Conservation (phyloP, 495 filamentous ascomycete species). For the Xylaria curta region DNA sequence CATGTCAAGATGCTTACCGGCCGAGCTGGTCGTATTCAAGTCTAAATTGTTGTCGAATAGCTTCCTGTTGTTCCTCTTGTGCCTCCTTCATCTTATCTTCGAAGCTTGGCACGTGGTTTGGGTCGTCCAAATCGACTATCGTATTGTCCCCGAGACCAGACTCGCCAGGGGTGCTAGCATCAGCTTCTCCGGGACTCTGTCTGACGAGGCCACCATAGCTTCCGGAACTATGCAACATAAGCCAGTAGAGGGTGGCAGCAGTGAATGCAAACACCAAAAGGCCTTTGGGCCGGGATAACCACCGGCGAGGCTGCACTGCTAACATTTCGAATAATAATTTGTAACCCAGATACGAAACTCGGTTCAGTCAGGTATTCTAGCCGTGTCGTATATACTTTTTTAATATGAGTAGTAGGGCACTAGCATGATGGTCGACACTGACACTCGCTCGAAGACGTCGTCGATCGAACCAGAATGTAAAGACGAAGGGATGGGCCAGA, state of each 20-base stretch:
- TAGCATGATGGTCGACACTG: neutral
- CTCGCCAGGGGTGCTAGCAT: neutral
- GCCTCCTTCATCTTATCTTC: conserved; percentile 38
- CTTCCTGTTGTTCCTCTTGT: conserved; percentile 37
- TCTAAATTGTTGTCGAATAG: conserved; percentile 47
- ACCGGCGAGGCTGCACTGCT: conserved; percentile 55
- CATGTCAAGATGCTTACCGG: conserved; percentile 40
- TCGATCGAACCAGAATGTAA: neutral
- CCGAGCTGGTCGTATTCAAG: conserved; percentile 46
- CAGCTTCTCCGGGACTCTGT: neutral
- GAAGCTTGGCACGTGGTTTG: conserved; percentile 22
- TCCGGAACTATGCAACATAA: conserved; percentile 35
- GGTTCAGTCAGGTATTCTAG: neutral
- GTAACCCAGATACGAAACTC: neutral
- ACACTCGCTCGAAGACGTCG: neutral
- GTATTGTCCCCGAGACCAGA: neutral
- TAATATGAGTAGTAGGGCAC: neutral
- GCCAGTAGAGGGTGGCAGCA: conserved; percentile 41
- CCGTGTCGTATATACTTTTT: neutral
- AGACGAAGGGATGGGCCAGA: neutral
- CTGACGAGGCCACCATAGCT: conserved; percentile 5
- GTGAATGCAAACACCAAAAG: conserved; percentile 38
- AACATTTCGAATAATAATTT: conserved; percentile 35
- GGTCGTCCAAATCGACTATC: neutral
- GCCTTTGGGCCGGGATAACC: conserved; percentile 53